Conservation (phyloP, 371 early-diverging fungal species). For the Blastocladiella emersonii region DNA sequence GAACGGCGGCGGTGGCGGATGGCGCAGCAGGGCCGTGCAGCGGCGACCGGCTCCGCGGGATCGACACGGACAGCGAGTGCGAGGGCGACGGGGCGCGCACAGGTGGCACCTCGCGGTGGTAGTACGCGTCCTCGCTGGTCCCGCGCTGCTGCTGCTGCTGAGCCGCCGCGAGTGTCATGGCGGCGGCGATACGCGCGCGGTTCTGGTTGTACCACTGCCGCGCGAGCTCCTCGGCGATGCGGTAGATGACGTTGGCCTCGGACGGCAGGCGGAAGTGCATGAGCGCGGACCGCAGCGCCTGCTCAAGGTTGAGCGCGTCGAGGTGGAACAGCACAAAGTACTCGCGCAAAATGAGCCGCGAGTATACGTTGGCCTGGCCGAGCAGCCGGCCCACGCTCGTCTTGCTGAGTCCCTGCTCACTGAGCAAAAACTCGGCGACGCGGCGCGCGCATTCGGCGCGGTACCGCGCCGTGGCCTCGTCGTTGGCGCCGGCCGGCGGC, state of each 20-base stretch:
- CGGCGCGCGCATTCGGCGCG: not conserved
- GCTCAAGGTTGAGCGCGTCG: not conserved
- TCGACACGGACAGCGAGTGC: too few relatives aligned
- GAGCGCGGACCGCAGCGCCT: not conserved
- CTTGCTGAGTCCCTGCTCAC: not conserved
- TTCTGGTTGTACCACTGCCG: conserved; percentile 1
- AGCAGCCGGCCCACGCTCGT: not conserved
- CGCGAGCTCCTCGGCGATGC: not conserved
- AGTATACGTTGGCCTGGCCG: not conserved
- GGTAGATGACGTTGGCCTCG: not conserved
- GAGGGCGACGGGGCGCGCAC: not conserved
- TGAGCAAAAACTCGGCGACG: not conserved
- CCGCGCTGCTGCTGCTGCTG: not conserved
- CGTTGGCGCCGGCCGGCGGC: not conserved
- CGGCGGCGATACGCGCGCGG: not conserved
- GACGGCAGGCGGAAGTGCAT: not conserved
- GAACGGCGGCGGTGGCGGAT: not conserved
- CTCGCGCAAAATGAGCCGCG: not conserved
- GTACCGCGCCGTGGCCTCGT: not conserved
- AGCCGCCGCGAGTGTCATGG: not conserved
- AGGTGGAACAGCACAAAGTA: not conserved
- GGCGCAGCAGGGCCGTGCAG: not conserved
- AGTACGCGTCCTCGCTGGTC: not conserved
- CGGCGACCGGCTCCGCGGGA: too few relatives aligned
- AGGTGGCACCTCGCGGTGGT: not conserved